Base-by-base conservation (phyloP, 202 grass and related monocot genomes). In the Alloteropsis angusta region DNA sequence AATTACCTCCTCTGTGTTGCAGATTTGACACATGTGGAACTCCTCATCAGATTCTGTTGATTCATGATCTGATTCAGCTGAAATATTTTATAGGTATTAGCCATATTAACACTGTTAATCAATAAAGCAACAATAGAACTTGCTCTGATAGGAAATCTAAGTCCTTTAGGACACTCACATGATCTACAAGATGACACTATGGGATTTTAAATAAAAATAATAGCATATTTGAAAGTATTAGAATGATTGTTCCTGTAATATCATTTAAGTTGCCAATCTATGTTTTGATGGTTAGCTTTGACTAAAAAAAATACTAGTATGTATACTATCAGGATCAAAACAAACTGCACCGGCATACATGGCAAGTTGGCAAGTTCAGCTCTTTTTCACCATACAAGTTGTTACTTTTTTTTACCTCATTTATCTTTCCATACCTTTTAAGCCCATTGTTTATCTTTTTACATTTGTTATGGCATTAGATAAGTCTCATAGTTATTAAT, bases 1-100 rank as follows among this genome's bases (percentile, higher is more conserved):
- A 55, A n/a, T n/a, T n/a, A 93, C 94, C 88, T 97, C 89, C 79
- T 95, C 95, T 28, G 46, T 92, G 76, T 86, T 98, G 78, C 95
- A 98, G 70, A 94, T 78, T 87, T 90, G 85, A 85, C 95, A 98
- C 26, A 87, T 87, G 81, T 92, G 77, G 72, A 87, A 95, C 70
- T 95, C 92, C 19, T 98, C 92, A 25, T 93, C 89, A 87, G 84
- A 93, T 53, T 94, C 91, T 72, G 78, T 89, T 79, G 88, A 94
- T 82, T 90, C 95, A 68, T 84, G 80, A 55, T 95, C 95, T 28
- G 87, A 91, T 10, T 89, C 81, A 54, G 73, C 89, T 86, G 84
- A 43, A 38, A 86, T 53, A 79, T 83, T 68, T 42, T 50, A 36
- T 42, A 84, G 54, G 55, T 76, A 85, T 82, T 61, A 73, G 67